Evolutionary conservation across 2,329 filamentous ascomycete species (phyloP).

Genomic region (Penicillium brevicompactum): DNA sequence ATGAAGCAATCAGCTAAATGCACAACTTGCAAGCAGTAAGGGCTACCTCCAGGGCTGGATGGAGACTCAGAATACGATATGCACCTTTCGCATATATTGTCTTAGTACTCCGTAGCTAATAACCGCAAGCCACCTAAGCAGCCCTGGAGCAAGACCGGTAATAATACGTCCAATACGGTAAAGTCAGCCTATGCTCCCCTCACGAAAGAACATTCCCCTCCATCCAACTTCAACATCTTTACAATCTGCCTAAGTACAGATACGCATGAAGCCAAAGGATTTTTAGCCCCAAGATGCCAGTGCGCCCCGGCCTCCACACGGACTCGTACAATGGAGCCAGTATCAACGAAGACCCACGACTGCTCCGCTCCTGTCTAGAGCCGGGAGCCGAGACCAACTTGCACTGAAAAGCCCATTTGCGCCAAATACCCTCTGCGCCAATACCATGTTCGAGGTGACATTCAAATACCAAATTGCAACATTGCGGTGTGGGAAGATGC

Average conservation of each 20-base stretch:
- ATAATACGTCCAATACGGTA: conserved; percentile 7
- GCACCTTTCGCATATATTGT: not conserved
- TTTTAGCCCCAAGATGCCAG: not conserved
- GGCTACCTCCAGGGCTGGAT: no score
- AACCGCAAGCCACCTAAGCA: not conserved
- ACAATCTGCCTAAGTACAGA: not conserved
- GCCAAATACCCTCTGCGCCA: not conserved
- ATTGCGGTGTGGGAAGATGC: not conserved
- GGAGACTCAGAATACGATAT: not conserved
- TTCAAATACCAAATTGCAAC: not conserved
- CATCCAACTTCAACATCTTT: not conserved
- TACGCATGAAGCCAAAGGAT: not conserved
- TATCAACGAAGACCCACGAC: not conserved
- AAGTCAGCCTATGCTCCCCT: not conserved
- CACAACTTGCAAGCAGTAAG: not conserved
- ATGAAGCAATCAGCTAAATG: not conserved
- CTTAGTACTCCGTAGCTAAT: not conserved
- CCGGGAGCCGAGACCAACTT: not conserved
- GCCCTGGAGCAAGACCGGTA: not conserved
- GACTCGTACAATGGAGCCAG: not conserved
- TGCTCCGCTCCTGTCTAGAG: not conserved
- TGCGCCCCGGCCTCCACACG: not conserved
- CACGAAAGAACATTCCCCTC: not conserved
- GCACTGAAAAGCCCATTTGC: conserved; percentile 3
- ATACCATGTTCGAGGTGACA: not conserved